Conservation (phyloP, 2,329 filamentous ascomycete genomes). For the Plenodomus tracheiphilus region DNA sequence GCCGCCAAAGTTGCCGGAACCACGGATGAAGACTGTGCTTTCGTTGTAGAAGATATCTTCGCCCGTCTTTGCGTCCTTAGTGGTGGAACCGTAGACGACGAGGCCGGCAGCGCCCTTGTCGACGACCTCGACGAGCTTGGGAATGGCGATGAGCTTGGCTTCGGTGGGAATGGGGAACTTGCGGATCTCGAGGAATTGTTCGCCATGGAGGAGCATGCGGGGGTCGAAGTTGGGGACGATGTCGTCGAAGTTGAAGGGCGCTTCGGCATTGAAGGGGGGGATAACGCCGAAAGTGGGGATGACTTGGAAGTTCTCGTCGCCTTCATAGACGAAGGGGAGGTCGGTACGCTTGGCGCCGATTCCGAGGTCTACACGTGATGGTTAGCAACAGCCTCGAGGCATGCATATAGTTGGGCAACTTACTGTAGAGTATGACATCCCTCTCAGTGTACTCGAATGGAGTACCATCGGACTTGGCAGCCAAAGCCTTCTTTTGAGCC, state of each 20-base stretch:
- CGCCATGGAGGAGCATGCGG: constrained; percentile 98
- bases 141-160: constrained; percentile 73
- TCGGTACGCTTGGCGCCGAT: constrained; percentile 90
- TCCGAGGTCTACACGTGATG: constrained; percentile 64
- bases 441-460: constrained; percentile 82
- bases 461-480: constrained; percentile 70
- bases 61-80: constrained; percentile 80
- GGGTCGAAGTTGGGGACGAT: constrained; percentile 95
- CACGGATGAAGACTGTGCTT: constrained; percentile 87
- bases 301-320: constrained; percentile 87
- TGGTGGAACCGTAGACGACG: constrained; percentile 77
- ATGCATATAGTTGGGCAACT: constrained; percentile 10
- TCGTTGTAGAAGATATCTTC: constrained; percentile 98
- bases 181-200: constrained; percentile 95
- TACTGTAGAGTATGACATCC: constrained; percentile 87
- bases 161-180: constrained; percentile 90
- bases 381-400: constrained; percentile 19
- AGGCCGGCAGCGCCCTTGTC: constrained; percentile 93
- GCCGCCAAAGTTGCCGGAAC: constrained; percentile 87
- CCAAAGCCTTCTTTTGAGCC: constrained; percentile 76
- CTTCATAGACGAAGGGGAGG: constrained; percentile 86
- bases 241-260: constrained; percentile 77
- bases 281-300: constrained; percentile 96
- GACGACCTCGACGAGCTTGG: constrained; percentile 86
- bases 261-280: constrained; percentile 83